Conservation (phyloP, 352 stramenopile species). For the Hyphochytrium catenoides region DNA sequence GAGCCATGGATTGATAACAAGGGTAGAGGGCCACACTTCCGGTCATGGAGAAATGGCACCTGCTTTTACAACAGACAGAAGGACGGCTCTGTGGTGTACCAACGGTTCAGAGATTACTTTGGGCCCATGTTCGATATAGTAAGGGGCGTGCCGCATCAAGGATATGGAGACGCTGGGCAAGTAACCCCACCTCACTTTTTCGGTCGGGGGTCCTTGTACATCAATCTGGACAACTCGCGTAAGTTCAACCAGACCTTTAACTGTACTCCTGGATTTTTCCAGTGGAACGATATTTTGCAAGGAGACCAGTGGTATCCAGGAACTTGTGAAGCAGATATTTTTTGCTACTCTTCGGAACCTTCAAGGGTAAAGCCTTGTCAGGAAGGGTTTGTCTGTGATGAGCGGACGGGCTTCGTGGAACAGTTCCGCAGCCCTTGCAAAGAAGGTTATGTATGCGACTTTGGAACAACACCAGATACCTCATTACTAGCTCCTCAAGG, state of each 20-base stretch:
- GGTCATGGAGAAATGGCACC: slow-evolving; percentile 29
- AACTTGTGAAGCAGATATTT: slow-evolving; percentile 86
- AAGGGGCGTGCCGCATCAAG: slow-evolving; percentile 66
- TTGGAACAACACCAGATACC: slow-evolving; percentile 77
- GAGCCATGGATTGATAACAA: slow-evolving; percentile 84
- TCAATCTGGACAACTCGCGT: slow-evolving; percentile 53
- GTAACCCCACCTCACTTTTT: slow-evolving; percentile 52
- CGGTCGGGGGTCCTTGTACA: slow-evolving; percentile 46
- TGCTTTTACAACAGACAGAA: slow-evolving; percentile 82
- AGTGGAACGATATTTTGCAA: too few relatives aligned
- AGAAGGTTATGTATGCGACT: slow-evolving; percentile 75
- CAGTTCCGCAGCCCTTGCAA: slow-evolving; percentile 47
- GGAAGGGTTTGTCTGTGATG: slow-evolving; percentile 82
- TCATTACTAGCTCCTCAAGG: slow-evolving; percentile 56
- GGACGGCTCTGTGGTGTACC: slow-evolving; percentile 66
- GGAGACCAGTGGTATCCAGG: slow-evolving; percentile 75
- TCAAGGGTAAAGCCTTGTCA: slow-evolving; percentile 69
- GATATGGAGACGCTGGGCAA: slow-evolving; percentile 61
- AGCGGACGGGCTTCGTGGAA: slow-evolving; percentile 51
- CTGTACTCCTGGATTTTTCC: slow-evolving; percentile 75
- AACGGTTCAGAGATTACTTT: slow-evolving; percentile 78
- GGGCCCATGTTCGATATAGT: slow-evolving; percentile 78
- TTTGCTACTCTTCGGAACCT: slow-evolving; percentile 37
- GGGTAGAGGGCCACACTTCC: slow-evolving; percentile 68
- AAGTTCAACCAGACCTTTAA: slow-evolving; percentile 68